Percentiles rank a stretch among this genome's conserved stretches.
phyloP scores from a whole-genome alignment of 2,329 filamentous ascomycete genomes.

The Zymoseptoria passerinii region DNA sequence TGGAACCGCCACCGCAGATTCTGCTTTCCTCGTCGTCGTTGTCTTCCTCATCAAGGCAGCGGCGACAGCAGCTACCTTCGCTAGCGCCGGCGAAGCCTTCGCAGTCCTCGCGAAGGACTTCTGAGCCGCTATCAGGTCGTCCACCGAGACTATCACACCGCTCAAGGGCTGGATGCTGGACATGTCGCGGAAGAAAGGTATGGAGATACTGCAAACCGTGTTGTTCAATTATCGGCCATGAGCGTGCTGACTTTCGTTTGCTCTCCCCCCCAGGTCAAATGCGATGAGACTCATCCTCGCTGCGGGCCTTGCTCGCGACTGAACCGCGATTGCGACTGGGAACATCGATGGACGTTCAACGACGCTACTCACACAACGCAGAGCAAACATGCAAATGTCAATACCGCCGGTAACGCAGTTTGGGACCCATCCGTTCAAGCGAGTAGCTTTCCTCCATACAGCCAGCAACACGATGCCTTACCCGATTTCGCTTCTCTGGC shows the following conservation, averaged over 20 bases:
- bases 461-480: slow-evolving; percentile 35
- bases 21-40: background rate
- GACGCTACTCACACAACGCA: slow-evolving; percentile 29
- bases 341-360: slow-evolving; percentile 40
- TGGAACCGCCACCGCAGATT: background rate
- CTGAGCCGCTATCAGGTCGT: slow-evolving; percentile 11
- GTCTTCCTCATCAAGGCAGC: slow-evolving; percentile 3
- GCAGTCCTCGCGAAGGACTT: slow-evolving; percentile 23
- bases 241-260: background rate
- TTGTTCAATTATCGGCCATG: background rate
- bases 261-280: slow-evolving; percentile 42
- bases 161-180: slow-evolving; percentile 47
- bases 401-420: slow-evolving; percentile 43
- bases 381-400: slow-evolving; percentile 35
- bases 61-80: slow-evolving; percentile 28
- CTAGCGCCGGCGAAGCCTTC: slow-evolving; percentile 28
- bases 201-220: background rate
- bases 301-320: slow-evolving; percentile 46
- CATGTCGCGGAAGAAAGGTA: slow-evolving; percentile 31
- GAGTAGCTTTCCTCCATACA: slow-evolving; percentile 3
- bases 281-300: slow-evolving; percentile 42
- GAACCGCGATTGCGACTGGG: slow-evolving; percentile 51
- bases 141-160: slow-evolving; percentile 43
- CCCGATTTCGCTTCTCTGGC: slow-evolving; percentile 47
- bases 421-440: slow-evolving; percentile 39